These are phyloP conservation scores for Grifola frondosa DNA, from an alignment of 1,284 basidiomycete genomes.

Conservation along the genomic window DNA sequence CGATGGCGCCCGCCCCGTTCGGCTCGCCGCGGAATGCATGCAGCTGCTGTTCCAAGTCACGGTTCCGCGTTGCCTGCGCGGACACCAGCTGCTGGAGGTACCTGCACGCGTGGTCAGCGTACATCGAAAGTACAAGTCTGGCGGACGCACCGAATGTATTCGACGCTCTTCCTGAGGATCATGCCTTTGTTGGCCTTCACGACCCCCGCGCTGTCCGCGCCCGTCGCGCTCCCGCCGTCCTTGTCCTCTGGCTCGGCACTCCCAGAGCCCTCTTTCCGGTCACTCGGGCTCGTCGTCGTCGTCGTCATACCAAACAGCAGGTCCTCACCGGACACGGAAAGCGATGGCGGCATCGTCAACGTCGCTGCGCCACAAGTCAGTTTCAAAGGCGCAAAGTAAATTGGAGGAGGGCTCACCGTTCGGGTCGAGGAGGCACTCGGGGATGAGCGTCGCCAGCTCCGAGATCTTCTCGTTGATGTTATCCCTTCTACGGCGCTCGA, in stretches of 20 bases:
- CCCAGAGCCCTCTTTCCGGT: constrained; percentile 23
- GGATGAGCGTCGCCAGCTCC: constrained; percentile 85
- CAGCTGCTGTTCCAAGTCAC: constrained; percentile 72
- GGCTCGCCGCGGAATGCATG: constrained; percentile 38
- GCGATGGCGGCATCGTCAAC: constrained; percentile 30
- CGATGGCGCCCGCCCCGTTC: constrained; percentile 5
- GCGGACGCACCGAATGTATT: constrained; percentile 71
- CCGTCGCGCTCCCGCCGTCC: constrained; percentile 21
- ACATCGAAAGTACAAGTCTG: not conserved
- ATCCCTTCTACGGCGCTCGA: constrained; percentile 82
- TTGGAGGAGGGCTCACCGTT: constrained; percentile 35
- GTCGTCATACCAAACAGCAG: constrained; percentile 28
- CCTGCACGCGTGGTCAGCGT: constrained; percentile 32
- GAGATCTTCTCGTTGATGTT: constrained; percentile 95
- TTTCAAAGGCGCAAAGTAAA: not conserved
- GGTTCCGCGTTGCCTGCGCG: constrained; percentile 71
- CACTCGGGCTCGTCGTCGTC: constrained; percentile 16
- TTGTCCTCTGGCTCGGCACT: constrained; percentile 23
- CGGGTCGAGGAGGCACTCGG: constrained; percentile 76
- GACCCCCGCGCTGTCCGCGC: constrained; percentile 26
- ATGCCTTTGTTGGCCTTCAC: constrained; percentile 90
- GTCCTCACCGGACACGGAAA: constrained; percentile 31
- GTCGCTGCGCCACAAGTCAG: constrained; percentile 22
- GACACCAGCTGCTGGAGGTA: constrained; percentile 84
- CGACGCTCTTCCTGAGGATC: constrained; percentile 85